These are phyloP conservation scores for Secale cereale DNA, from an alignment of 176 grass and related monocot genomes.

Conservation along the genomic window DNA sequence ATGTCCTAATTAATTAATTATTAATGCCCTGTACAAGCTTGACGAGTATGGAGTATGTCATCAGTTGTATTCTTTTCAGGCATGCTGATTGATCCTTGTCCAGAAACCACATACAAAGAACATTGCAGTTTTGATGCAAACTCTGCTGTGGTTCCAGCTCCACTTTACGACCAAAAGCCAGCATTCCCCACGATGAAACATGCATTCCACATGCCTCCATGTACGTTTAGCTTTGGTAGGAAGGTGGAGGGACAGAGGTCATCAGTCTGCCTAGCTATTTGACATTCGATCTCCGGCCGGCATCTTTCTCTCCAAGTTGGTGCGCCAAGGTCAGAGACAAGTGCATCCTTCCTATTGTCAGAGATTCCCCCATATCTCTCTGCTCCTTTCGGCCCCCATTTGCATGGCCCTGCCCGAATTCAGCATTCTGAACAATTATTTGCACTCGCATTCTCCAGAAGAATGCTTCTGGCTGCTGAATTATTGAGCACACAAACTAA, in stretches of 20 bases:
- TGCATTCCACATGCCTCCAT: neutral
- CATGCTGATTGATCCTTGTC: neutral
- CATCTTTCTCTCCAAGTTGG: neutral
- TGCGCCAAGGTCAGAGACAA: constrained; percentile 6
- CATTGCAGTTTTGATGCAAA: neutral
- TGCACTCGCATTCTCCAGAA: neutral
- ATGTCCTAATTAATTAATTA: neutral
- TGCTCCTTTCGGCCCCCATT: constrained; percentile 20
- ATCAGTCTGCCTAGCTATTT: neutral
- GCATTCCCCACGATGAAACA: neutral
- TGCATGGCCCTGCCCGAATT: constrained; percentile 19
- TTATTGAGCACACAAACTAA: neutral
- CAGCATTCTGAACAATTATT: constrained; percentile 11
- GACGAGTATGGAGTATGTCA: too few relatives aligned
- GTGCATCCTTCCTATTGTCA: constrained; percentile 22
- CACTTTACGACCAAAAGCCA: neutral
- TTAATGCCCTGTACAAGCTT: neutral
- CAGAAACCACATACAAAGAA: neutral
- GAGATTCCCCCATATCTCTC: neutral
- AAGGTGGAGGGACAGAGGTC: neutral
- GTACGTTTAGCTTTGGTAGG: neutral
- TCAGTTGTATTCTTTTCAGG: neutral
- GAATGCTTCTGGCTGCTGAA: neutral
- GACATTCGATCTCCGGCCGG: neutral
- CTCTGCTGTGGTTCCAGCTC: neutral